Evolutionary conservation across 768 basidiomycete genomes (phyloP).

Genomic region (Mycena albidolilacea): DNA sequence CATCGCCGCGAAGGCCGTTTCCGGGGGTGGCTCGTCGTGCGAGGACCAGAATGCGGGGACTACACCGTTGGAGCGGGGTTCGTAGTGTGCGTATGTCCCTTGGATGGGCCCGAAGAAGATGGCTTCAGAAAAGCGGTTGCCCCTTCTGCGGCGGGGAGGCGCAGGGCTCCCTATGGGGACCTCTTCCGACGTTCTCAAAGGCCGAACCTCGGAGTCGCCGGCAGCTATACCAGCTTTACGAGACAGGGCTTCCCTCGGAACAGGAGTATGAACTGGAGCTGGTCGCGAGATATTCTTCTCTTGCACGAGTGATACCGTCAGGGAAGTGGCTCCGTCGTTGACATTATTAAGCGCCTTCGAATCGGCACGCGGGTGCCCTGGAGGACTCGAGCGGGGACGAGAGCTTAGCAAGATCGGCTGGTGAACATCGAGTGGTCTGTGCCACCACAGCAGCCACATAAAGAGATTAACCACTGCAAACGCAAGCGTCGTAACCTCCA

Average conservation of each 20-base stretch:
- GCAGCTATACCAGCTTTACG: too few relatives aligned
- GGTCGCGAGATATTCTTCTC: too few relatives aligned
- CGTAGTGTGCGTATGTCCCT: not conserved
- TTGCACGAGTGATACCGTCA: too few relatives aligned
- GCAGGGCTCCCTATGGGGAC: not conserved
- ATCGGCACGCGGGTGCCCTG: too few relatives aligned
- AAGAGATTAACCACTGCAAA: constrained; percentile 9
- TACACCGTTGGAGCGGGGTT: not conserved
- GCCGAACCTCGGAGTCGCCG: too few relatives aligned
- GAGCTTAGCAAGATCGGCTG: not conserved
- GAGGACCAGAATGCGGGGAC: not conserved
- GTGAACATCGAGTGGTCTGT: not conserved
- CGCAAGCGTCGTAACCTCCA: constrained; percentile 5
- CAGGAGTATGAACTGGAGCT: not conserved
- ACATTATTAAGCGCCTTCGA: not conserved
- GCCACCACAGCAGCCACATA: constrained; percentile 7
- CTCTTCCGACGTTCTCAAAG: too few relatives aligned
- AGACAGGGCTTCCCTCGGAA: too few relatives aligned
- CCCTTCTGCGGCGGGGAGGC: not conserved
- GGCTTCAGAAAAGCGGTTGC: not conserved
- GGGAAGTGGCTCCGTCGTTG: too few relatives aligned
- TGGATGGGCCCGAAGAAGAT: not conserved
- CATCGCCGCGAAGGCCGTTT: not conserved
- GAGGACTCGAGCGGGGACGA: not conserved
- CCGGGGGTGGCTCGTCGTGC: not conserved